A percentile compares a stretch with the other conserved stretches of the same genome.
These are phyloP conservation scores for Hydnomerulius pinastri DNA, from an alignment of 768 basidiomycete genomes.

Conservation along the genomic window DNA sequence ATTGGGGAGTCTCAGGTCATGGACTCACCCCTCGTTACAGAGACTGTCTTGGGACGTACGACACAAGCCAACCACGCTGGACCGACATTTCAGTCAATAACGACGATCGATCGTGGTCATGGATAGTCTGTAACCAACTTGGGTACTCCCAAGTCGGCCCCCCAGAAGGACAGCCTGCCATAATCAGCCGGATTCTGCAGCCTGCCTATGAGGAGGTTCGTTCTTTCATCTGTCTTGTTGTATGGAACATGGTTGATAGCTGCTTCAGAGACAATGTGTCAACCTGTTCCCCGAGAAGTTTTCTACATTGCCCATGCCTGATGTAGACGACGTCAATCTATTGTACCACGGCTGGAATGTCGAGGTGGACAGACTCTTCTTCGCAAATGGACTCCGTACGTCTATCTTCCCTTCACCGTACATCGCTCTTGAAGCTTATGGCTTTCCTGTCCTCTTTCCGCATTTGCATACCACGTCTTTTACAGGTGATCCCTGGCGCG, in stretches of 20 bases:
- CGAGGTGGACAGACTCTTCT: constrained; percentile 58
- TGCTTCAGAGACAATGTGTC: constrained; percentile 63
- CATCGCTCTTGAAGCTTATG: background rate
- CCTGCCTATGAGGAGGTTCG: constrained; percentile 31
- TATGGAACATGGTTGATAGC: background rate
- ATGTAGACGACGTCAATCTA: constrained; percentile 44
- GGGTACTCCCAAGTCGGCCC: constrained; percentile 50
- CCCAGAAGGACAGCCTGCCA: constrained; percentile 35
- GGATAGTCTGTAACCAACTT: constrained; percentile 76
- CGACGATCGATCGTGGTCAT: constrained; percentile 61
- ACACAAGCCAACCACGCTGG: constrained; percentile 43
- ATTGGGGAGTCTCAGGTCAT: background rate
- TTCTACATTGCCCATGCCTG: constrained; percentile 44
- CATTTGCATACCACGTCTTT: background rate
- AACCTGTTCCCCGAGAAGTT: constrained; percentile 66
- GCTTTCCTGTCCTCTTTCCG: too few species aligned
- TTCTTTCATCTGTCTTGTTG: background rate
- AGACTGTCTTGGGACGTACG: constrained; percentile 44
- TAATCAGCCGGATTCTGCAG: constrained; percentile 36
- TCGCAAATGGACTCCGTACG: constrained; percentile 68
- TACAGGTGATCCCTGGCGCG: constrained; percentile 80
- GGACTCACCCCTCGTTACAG: constrained; percentile 40
- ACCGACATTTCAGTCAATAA: constrained; percentile 61
- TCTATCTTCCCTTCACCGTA: background rate
- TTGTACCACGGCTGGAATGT: constrained; percentile 67